Evolutionary conservation across 306 rosid genomes (phyloP).

Genomic region (Prunus fruticosa): DNA sequence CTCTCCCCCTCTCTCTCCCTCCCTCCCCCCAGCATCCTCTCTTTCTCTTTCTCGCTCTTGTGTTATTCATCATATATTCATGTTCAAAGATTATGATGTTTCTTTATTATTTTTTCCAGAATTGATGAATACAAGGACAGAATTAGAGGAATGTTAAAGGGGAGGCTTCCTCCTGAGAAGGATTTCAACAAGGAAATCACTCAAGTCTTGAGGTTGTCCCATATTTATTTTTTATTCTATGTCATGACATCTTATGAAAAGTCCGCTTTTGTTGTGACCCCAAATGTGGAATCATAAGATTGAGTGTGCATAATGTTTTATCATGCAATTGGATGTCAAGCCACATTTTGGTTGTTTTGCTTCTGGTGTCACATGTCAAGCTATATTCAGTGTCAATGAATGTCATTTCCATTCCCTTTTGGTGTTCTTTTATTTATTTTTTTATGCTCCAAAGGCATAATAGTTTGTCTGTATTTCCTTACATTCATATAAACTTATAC

Average conservation of each 20-base stretch:
- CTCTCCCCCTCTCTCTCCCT: background rate
- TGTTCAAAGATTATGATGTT: slow-evolving; percentile 19
- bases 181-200: slow-evolving; percentile 79
- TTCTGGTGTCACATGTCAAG: background rate
- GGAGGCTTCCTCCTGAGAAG: slow-evolving; percentile 85
- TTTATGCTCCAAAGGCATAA: background rate
- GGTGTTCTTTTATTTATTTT: background rate
- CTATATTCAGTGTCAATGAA: background rate
- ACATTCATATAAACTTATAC: background rate
- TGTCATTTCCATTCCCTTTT: background rate
- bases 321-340: background rate
- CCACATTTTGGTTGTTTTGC: background rate
- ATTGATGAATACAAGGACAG: slow-evolving; percentile 74
- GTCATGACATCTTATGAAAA: background rate
- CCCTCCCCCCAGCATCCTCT: background rate
- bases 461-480: background rate
- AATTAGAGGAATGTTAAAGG: slow-evolving; percentile 77
- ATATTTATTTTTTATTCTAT: background rate
- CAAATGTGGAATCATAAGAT: background rate
- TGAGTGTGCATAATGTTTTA: background rate
- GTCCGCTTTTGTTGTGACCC: background rate
- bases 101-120: slow-evolving; percentile 43
- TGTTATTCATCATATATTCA: background rate
- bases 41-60: background rate
- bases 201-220: slow-evolving; percentile 63